These are phyloP conservation scores for Phytophthora boehmeriae DNA, from an alignment of 352 stramenopile species.

Conservation along the genomic window DNA sequence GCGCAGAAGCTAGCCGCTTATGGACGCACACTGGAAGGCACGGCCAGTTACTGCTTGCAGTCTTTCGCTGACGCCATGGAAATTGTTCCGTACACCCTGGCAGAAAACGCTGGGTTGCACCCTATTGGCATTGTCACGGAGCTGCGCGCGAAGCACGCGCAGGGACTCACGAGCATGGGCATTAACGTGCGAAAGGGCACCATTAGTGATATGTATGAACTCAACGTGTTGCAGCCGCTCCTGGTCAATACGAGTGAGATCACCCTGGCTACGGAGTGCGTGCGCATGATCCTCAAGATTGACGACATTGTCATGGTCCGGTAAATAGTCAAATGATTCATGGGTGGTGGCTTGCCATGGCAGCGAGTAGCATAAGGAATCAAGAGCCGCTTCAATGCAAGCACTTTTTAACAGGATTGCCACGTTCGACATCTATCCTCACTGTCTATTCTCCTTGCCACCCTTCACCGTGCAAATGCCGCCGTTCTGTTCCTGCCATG, in stretches of 20 bases:
- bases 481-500: conserved; percentile 52
- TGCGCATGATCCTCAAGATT: conserved; percentile 99
- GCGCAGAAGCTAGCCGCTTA: conserved; percentile 94
- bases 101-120: conserved; percentile 99
- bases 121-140: conserved; percentile 99
- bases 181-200: conserved; percentile 97
- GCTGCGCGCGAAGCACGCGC: conserved; percentile 93
- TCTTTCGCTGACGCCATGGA: conserved; percentile 98
- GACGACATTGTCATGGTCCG: conserved; percentile 98
- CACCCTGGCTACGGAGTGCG: conserved; percentile 97
- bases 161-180: conserved; percentile 92
- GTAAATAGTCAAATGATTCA: conserved; percentile 56
- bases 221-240: conserved; percentile 98
- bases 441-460: conserved; percentile 31
- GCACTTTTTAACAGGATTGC: conserved; percentile 33
- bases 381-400: conserved; percentile 8
- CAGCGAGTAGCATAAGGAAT: conserved; percentile 3
- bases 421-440: conserved; percentile 9
- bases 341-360: conserved; percentile 13
- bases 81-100: conserved; percentile 99
- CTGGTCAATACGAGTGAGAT: conserved; percentile 98
- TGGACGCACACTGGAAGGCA: conserved; percentile 92
- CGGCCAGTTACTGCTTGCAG: conserved; percentile 97
- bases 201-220: conserved; percentile 99
- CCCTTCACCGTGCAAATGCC: conserved; percentile 69